Base-by-base conservation (phyloP, 805 yeast genomes). In the Ogataea henricii region DNA sequence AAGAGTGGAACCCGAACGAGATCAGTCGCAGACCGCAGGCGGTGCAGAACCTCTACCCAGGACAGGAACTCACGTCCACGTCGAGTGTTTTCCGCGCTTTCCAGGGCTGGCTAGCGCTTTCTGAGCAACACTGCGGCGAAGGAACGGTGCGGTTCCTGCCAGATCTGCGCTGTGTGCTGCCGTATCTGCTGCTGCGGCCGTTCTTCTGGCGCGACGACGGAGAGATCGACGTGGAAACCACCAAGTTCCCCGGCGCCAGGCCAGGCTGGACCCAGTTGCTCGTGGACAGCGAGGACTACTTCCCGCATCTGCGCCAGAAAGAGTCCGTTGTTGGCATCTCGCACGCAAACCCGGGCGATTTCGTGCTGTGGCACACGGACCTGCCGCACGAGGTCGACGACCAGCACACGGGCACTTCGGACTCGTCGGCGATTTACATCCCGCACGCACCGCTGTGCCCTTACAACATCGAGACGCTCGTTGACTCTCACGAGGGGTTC, bases 301-400 rank as follows among this genome's bases (percentile, higher is more conserved):
- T 69, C 49, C 76, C 76, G 1, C 74, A 70, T 36, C 54, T 73
- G 32, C 40, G 62, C 8, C 67, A 63, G 14, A 48, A 52, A 1
- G 49, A 54, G 13, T 49, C 66, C 2, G 67, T 73, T 61, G 62
- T 64, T 5, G 53, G 65, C 0, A 57, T 72, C 26, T 30, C 34
- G 34, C 34, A 30, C 34, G 34, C 18, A 13, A 16, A 17, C 25
- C 65, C 72, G 7, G 77, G 77, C 6, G 76, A 72, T 51, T 67
- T 60, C 50, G 73, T 73, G 1, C 66, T 68, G 40, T 73, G 77
- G 77, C 78, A 74, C 46, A 62, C 70, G 46, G 78, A 73, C 51
- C 43, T 64, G 23, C 62, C 67, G 13, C 78, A 74, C 51, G 69
- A 70, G 23, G 76, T 73, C 21, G 76, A 73, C 43, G 56, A 60